These are phyloP conservation scores for Rhodotorula babjevae DNA, from an alignment of 768 basidiomycete species.

Conservation along the genomic window DNA sequence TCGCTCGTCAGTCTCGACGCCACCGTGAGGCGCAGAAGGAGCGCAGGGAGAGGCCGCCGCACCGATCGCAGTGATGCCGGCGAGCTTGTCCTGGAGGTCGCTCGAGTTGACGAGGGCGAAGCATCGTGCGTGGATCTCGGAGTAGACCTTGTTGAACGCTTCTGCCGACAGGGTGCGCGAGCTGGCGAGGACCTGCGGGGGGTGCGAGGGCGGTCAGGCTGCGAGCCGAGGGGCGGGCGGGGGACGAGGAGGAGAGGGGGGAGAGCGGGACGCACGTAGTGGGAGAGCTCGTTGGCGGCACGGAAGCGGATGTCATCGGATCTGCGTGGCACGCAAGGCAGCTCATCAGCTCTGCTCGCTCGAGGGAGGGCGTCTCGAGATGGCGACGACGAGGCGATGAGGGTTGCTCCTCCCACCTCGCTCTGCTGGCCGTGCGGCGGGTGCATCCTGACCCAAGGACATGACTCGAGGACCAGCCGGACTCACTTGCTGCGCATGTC, in stretches of 20 bases:
- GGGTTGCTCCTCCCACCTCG: too few relatives aligned
- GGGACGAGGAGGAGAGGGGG: not conserved
- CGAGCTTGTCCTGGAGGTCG: constrained; percentile 71
- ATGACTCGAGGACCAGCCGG: not conserved
- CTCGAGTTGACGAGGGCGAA: constrained; percentile 45
- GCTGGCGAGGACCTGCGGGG: constrained; percentile 23
- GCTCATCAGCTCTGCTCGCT: not conserved
- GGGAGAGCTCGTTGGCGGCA: constrained; percentile 29
- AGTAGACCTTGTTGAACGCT: constrained; percentile 40
- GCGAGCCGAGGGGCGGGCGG: too few relatives aligned
- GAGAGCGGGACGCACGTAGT: constrained; percentile 5
- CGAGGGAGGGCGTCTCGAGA: not conserved
- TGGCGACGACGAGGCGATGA: not conserved
- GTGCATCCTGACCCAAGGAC: not conserved
- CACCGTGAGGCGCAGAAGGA: too few relatives aligned
- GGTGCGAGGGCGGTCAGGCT: not conserved
- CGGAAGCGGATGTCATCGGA: constrained; percentile 27
- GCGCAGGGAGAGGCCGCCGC: constrained; percentile 41
- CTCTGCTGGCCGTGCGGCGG: too few relatives aligned
- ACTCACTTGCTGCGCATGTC: constrained; percentile 24
- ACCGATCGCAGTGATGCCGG: constrained; percentile 85
- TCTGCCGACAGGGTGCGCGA: constrained; percentile 36
- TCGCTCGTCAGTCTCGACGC: not conserved
- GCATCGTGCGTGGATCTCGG: constrained; percentile 36
- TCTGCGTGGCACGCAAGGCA: not conserved